Evolutionary conservation across 768 basidiomycete species (phyloP).

Genomic region (Dictyophora rubrovolvata): DNA sequence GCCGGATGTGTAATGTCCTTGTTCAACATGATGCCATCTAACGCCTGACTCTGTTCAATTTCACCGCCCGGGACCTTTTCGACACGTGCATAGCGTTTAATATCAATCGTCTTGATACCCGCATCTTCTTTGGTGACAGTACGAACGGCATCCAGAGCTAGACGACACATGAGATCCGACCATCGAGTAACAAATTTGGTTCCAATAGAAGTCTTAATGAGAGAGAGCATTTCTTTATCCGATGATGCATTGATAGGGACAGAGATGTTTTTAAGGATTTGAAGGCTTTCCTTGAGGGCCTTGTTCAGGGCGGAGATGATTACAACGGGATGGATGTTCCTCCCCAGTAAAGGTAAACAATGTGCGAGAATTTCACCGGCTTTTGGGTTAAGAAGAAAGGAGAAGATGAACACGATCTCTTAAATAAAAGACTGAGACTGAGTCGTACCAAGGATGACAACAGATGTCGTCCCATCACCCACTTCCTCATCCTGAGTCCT

Average conservation of each 20-base stretch:
- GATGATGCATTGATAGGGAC: constrained; percentile 78
- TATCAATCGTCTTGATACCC: constrained; percentile 82
- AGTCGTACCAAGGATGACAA: constrained; percentile 84
- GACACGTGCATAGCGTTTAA: constrained; percentile 95
- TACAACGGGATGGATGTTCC: constrained; percentile 96
- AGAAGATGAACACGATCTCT: background rate
- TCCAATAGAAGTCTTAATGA: constrained; percentile 98
- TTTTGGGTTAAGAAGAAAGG: constrained; percentile 18
- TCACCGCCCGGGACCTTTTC: constrained; percentile 98
- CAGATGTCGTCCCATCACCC: constrained; percentile 96
- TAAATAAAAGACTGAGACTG: background rate
- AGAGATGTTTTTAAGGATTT: constrained; percentile 80
- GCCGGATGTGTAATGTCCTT: constrained; percentile 98
- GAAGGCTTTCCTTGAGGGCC: constrained; percentile 84
- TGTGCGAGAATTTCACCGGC: constrained; percentile 97
- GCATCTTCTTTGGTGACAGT: constrained; percentile 73
- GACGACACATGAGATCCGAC: constrained; percentile 94
- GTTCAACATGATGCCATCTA: constrained; percentile 93
- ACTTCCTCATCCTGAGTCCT: constrained; percentile 98
- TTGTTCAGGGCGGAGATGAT: constrained; percentile 98
- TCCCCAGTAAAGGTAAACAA: constrained; percentile 84
- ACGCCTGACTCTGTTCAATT: constrained; percentile 83
- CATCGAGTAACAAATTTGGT: constrained; percentile 96
- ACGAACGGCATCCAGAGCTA: constrained; percentile 87
- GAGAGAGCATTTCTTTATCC: constrained; percentile 85